Evolutionary conservation across 805 yeast species (phyloP).

Genomic region (Cephaloascus fragrans): DNA sequence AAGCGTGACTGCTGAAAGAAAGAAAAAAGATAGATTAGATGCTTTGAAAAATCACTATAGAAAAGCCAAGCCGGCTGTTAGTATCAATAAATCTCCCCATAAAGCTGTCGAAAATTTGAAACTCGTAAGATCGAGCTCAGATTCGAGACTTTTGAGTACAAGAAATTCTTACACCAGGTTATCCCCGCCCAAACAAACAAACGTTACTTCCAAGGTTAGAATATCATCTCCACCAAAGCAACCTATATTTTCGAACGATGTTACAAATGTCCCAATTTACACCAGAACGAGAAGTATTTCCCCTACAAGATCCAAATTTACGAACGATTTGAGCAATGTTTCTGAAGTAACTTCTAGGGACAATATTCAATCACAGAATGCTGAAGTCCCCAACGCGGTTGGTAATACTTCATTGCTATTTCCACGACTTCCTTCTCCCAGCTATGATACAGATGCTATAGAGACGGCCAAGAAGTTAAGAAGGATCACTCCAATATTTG

Average conservation of each 20-base stretch:
- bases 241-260: background rate
- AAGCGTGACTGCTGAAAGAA: background rate
- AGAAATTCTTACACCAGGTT: background rate
- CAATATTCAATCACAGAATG: background rate
- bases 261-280: background rate
- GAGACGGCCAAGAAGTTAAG: background rate
- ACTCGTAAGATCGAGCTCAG: background rate
- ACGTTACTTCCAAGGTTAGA: background rate
- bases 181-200: background rate
- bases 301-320: background rate
- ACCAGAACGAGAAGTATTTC: background rate
- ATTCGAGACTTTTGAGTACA: background rate
- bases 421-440: background rate
- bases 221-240: background rate
- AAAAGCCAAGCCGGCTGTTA: background rate
- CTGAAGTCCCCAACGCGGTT: background rate
- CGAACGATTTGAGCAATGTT: background rate
- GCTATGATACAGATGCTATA: background rate
- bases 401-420: background rate
- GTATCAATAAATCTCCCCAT: background rate
- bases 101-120: background rate
- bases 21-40: background rate
- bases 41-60: background rate
- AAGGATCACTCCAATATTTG: background rate
- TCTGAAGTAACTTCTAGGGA: background rate